Conservation (phyloP, 768 basidiomycete species). For the Mycena belliarum region DNA sequence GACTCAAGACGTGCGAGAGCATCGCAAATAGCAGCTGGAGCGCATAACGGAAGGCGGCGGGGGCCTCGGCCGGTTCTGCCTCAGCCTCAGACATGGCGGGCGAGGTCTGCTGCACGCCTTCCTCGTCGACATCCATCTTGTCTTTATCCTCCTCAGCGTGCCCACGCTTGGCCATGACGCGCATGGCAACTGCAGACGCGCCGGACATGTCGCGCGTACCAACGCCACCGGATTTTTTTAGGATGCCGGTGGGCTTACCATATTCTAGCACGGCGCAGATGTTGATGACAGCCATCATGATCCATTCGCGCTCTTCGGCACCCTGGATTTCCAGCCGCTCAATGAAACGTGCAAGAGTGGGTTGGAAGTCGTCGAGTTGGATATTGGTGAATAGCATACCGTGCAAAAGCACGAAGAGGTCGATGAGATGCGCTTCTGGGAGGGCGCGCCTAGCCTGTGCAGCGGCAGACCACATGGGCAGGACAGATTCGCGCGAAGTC, state of each 20-base stretch:
- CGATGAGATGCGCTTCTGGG: constrained; percentile 72
- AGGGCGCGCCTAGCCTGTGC: constrained; percentile 72
- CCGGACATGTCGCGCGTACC: constrained; percentile 40
- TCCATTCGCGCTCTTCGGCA: constrained; percentile 87
- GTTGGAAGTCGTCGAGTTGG: constrained; percentile 87
- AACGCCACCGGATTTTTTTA: constrained; percentile 63
- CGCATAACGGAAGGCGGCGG: constrained; percentile 71
- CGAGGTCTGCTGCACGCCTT: constrained; percentile 37
- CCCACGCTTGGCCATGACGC: constrained; percentile 53
- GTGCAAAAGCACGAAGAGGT: constrained; percentile 89
- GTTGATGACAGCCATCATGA: constrained; percentile 93
- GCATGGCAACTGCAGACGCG: constrained; percentile 39
- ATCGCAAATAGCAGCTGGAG: constrained; percentile 78
- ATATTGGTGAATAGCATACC: constrained; percentile 98
- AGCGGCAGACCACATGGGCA: constrained; percentile 82
- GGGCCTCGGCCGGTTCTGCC: constrained; percentile 42
- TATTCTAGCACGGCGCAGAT: constrained; percentile 85
- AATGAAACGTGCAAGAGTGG: constrained; percentile 79
- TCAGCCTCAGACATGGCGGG: constrained; percentile 35
- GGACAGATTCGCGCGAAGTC: constrained; percentile 86
- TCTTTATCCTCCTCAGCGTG: constrained; percentile 47
- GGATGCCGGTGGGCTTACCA: constrained; percentile 69
- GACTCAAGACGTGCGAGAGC: constrained; percentile 69
- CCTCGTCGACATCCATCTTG: constrained; percentile 68
- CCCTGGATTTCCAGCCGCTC: constrained; percentile 85